phyloP scores from a whole-genome alignment of 2,329 filamentous ascomycete species.

The Madurella fahalii region DNA sequence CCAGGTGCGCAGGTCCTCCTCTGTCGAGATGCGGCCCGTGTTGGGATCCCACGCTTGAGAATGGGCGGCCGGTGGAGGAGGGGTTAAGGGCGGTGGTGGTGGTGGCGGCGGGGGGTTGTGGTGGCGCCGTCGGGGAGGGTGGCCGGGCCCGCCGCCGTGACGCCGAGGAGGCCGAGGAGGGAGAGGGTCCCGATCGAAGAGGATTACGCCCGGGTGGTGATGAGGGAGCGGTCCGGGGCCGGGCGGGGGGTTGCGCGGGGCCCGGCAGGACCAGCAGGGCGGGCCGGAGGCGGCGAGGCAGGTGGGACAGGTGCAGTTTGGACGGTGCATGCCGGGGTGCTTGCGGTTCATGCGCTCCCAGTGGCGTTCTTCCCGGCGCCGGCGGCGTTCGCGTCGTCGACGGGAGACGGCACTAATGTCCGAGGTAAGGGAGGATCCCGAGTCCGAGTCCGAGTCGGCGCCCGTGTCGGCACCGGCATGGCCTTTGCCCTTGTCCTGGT shows the following conservation, averaged over 20 bases:
- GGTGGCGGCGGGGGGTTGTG: slow-evolving; percentile 14
- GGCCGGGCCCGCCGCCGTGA: slow-evolving; percentile 7
- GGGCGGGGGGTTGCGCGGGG: slow-evolving; percentile 31
- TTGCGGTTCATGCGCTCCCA: slow-evolving; percentile 40
- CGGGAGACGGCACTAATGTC: slow-evolving; percentile 36
- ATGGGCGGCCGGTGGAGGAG: slow-evolving; percentile 9
- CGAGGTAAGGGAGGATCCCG: slow-evolving; percentile 31
- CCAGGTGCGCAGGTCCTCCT: slow-evolving; percentile 44
- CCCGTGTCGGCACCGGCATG: slow-evolving; percentile 27
- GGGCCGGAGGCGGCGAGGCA: slow-evolving; percentile 35
- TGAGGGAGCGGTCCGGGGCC: neutral
- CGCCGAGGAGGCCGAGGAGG: slow-evolving; percentile 2
- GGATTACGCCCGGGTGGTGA: neutral
- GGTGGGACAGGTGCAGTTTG: slow-evolving; percentile 41
- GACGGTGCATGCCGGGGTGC: slow-evolving; percentile 42
- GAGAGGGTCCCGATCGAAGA: neutral
- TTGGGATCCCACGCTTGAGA: slow-evolving; percentile 14
- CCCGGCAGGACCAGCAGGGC: slow-evolving; percentile 42
- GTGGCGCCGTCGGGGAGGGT: slow-evolving; percentile 13
- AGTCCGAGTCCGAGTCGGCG: slow-evolving; percentile 34
- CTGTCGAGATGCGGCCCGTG: slow-evolving; percentile 37
- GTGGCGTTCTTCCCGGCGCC: slow-evolving; percentile 34
- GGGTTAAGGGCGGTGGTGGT: slow-evolving; percentile 4
- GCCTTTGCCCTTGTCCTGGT: slow-evolving; percentile 43
- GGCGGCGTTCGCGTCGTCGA: slow-evolving; percentile 32